A percentile compares a stretch with the other conserved stretches of the same genome.
Conservation (phyloP, 805 yeast species). For the Pichia kluyveri region DNA sequence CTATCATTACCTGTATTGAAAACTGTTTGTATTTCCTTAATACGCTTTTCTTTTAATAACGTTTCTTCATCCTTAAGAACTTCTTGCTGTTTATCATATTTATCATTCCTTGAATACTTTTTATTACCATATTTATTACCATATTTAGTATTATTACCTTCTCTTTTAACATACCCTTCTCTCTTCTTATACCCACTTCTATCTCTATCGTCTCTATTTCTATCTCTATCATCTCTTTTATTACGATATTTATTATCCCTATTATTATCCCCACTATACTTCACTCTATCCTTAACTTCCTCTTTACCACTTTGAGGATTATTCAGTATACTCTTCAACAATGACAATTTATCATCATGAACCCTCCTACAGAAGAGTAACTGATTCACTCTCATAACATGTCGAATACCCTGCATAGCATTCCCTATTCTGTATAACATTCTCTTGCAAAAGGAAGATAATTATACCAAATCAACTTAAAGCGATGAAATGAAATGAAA, state of each 20-base stretch:
- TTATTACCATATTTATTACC: not conserved
- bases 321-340: not conserved
- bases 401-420: not conserved
- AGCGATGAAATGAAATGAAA: too few species aligned
- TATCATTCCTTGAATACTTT: not conserved
- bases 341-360: not conserved
- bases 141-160: too few species aligned
- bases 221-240: not conserved
- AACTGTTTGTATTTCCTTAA: not conserved
- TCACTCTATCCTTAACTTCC: too few species aligned
- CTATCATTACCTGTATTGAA: constrained; percentile 19
- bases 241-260: not conserved
- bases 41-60: not conserved
- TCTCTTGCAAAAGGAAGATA: too few species aligned
- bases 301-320: not conserved
- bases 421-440: not conserved
- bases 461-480: too few species aligned
- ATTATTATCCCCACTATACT: not conserved
- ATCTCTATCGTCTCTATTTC: not conserved
- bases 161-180: not conserved
- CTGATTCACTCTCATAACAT: not conserved
- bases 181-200: not conserved
- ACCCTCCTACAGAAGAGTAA: not conserved
- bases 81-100: not conserved
- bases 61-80: not conserved